Evolutionary conservation across 2,329 filamentous ascomycete genomes (phyloP).

Genomic region (Fusarium longipes): DNA sequence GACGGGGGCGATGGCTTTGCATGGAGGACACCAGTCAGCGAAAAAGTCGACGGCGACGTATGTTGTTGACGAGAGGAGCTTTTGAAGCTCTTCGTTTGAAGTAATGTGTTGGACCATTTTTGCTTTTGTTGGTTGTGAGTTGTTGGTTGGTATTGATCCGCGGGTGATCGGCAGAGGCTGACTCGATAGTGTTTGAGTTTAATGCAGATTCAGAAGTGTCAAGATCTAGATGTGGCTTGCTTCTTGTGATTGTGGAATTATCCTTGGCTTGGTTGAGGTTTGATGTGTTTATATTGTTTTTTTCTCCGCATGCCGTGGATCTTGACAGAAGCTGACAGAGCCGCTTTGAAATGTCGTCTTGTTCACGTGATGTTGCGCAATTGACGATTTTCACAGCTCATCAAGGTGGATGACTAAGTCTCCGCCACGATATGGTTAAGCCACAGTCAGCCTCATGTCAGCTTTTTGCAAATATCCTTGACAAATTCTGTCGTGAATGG

Average conservation of each 20-base stretch:
- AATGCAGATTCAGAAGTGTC: background rate
- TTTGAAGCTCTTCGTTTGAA: conserved; percentile 50
- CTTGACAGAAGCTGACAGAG: conserved; percentile 36
- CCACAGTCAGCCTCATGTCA: conserved; percentile 6
- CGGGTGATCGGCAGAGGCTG: background rate
- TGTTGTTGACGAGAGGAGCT: conserved; percentile 54
- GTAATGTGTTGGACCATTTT: conserved; percentile 48
- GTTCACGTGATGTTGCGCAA: conserved; percentile 40
- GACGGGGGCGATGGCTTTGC: conserved; percentile 60
- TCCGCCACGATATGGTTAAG: too few species aligned
- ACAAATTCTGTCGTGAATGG: background rate
- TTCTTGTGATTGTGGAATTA: background rate
- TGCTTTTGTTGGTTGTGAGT: background rate
- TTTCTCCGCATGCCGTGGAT: conserved; percentile 28
- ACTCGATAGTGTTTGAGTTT: background rate
- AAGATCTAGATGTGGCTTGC: background rate
- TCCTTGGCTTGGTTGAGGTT: background rate
- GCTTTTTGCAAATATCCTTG: background rate
- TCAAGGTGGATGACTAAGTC: background rate
- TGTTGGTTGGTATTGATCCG: conserved; percentile 13
- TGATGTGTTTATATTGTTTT: conserved; percentile 23
- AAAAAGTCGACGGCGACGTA: conserved; percentile 62
- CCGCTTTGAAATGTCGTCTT: conserved; percentile 35
- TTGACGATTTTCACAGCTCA: conserved; percentile 22
- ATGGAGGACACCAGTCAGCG: conserved; percentile 64